Evolutionary conservation across 2,329 filamentous ascomycete species (phyloP), one percentile per base, ranked within the genome.

Genomic region (Parafenestella ontariensis): DNA sequence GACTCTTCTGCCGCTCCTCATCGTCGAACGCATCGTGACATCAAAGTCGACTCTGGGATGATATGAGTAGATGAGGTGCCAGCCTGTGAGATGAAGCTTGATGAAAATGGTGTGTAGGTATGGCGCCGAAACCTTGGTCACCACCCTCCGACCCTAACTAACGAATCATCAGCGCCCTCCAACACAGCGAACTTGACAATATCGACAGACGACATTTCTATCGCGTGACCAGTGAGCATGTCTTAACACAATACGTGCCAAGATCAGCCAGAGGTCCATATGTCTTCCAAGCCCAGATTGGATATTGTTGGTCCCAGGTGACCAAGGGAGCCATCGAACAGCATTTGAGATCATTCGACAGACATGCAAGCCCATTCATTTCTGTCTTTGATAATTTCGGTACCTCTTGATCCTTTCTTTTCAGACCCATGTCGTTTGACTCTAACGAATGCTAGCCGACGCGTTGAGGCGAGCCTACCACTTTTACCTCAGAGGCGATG

Each of bases 321-420:
- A 10, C 17, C 8, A 9, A 9, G 5, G 41, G 29, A 20, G 41
- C 23, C 3, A 46, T 52, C 26, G 42, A 46, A 41, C 9, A 33
- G 7, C 43, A 52, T n/a, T 18, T 52, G 20, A 20, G 28, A 8
- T 28, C 36, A 24, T 10, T 10, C 1, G 49, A 41, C 34, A 3
- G 17, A 46, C 26, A 23, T 3, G 20, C 43, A 13, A 46, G 26
- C 20, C 28, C 42, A 1, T 52, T 46, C 42, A 40, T 52, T 8
- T 23, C 49, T 15, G 42, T 52, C 33, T 52, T 52, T 4, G 44
- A 36, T 3, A 18, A 46, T 29, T 52, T 52, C 36, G 43, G 49
- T 52, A 42, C 18, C 10, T n/a, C 15, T 7, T 21, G 4, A 28
- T 18, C 24, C 1, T 9, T 1, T 29, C 17, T 28, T 4, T 6